A percentile compares a stretch with the other conserved stretches of the same genome.
phyloP scores from a whole-genome alignment of 495 filamentous ascomycete genomes.

The Aspergillus leporis region DNA sequence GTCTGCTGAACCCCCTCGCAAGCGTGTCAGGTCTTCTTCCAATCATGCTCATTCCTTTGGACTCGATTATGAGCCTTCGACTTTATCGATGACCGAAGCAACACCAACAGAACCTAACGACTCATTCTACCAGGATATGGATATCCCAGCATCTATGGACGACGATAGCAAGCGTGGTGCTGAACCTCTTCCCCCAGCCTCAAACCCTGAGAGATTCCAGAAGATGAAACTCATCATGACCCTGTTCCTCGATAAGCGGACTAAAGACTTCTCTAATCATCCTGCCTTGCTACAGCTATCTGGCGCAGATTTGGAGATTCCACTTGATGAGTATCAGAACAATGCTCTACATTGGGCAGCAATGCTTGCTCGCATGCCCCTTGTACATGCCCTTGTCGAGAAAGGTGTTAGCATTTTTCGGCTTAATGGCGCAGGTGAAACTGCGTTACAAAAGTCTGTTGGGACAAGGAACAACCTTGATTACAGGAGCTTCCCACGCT shows the following conservation, averaged over 20 bases:
- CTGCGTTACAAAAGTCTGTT: slow-evolving; percentile 84
- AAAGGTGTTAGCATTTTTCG: slow-evolving; percentile 84
- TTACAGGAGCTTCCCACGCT: slow-evolving; percentile 74
- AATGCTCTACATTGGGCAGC: slow-evolving; percentile 98
- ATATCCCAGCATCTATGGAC: slow-evolving; percentile 49
- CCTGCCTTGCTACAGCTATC: slow-evolving; percentile 68
- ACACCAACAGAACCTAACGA: slow-evolving; percentile 87
- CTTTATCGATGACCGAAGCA: slow-evolving; percentile 44
- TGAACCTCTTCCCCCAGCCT: slow-evolving; percentile 68
- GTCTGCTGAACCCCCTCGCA: slow-evolving; percentile 76
- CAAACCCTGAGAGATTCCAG: slow-evolving; percentile 63
- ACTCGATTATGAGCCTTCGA: slow-evolving; percentile 39
- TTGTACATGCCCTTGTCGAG: slow-evolving; percentile 75
- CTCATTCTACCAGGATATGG: slow-evolving; percentile 71
- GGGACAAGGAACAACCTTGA: slow-evolving; percentile 90
- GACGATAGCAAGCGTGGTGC: slow-evolving; percentile 59
- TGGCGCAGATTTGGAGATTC: slow-evolving; percentile 83
- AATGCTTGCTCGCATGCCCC: slow-evolving; percentile 79
- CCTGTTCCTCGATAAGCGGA: slow-evolving; percentile 75
- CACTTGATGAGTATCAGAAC: slow-evolving; percentile 82
- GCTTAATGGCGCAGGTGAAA: slow-evolving; percentile 85
- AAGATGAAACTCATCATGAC: slow-evolving; percentile 81
- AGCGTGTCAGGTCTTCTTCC: slow-evolving; percentile 64
- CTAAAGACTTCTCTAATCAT: slow-evolving; percentile 64
- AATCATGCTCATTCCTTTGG: slow-evolving; percentile 46